These are phyloP conservation scores for Blastobotrys petasosporus DNA, from an alignment of 1,139 yeast species.

Conservation along the genomic window DNA sequence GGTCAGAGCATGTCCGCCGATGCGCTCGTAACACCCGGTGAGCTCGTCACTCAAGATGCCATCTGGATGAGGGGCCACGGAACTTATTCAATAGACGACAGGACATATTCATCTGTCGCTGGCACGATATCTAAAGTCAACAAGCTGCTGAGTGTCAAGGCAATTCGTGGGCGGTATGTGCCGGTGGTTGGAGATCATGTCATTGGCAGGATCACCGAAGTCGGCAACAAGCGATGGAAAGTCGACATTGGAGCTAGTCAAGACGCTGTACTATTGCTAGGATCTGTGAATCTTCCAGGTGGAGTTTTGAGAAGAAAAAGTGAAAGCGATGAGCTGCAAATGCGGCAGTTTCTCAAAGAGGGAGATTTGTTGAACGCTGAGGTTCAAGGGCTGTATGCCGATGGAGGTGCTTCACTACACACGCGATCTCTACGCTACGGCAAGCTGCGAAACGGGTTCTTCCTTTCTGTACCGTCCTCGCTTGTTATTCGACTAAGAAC, in stretches of 20 bases:
- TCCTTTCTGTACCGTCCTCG: constrained; percentile 73
- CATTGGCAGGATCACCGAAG: constrained; percentile 90
- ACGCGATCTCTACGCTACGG: constrained; percentile 95
- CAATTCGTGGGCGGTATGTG: constrained; percentile 76
- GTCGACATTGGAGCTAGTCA: constrained; percentile 94
- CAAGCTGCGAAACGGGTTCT: constrained; percentile 84
- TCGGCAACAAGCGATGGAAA: constrained; percentile 91
- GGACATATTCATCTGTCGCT: constrained; percentile 86
- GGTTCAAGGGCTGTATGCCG: constrained; percentile 82
- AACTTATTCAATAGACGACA: constrained; percentile 64
- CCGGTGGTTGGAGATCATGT: constrained; percentile 98
- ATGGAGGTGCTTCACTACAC: constrained; percentile 91
- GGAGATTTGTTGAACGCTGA: constrained; percentile 97
- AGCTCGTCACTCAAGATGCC: constrained; percentile 88
- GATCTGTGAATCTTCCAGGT: constrained; percentile 95
- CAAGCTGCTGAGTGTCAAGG: constrained; percentile 76
- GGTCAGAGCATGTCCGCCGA: constrained; percentile 18
- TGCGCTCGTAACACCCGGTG: constrained; percentile 87
- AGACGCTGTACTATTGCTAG: constrained; percentile 86
- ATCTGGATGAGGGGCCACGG: constrained; percentile 99
- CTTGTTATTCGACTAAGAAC: constrained; percentile 77
- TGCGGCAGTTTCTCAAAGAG: constrained; percentile 90
- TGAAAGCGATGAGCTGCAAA: constrained; percentile 92
- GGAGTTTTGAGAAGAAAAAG: constrained; percentile 91
- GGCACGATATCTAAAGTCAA: constrained; percentile 86